Percentiles rank a stretch among this genome's conserved stretches.
Evolutionary conservation across 768 basidiomycete species (phyloP).

Genomic region (Mycena belliarum): DNA sequence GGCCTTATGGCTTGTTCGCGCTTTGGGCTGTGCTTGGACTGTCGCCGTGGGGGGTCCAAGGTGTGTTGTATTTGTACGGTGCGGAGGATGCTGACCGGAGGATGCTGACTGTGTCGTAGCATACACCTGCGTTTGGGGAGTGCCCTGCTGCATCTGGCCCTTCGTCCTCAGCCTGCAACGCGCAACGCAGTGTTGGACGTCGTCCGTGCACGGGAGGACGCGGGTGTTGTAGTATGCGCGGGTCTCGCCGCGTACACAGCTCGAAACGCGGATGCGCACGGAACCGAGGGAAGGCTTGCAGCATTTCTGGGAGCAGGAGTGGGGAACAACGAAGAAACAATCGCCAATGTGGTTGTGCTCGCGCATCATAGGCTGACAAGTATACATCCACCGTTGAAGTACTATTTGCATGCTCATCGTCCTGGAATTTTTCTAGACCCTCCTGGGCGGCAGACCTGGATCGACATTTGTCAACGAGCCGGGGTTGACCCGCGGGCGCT

Average conservation of each 20-base stretch:
- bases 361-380: conserved; percentile 33
- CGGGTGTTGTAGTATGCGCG: conserved; percentile 8
- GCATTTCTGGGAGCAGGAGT: conserved; percentile 20
- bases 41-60: neutral
- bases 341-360: conserved; percentile 15
- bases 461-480: conserved; percentile 76
- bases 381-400: conserved; percentile 33
- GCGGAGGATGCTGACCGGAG: neutral
- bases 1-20: conserved; percentile 19
- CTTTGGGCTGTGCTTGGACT: conserved; percentile 16
- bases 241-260: conserved; percentile 14
- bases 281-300: conserved; percentile 12
- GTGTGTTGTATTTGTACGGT: neutral
- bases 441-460: conserved; percentile 64
- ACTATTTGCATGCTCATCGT: conserved; percentile 33
- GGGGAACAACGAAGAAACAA: conserved; percentile 11
- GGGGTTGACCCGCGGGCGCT: conserved; percentile 66
- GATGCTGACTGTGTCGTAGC: no score
- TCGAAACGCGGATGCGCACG: conserved; percentile 7
- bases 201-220: conserved; percentile 13
- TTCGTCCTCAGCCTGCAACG: conserved; percentile 18
- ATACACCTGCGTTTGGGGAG: conserved; percentile 14
- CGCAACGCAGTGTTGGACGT: conserved; percentile 14
- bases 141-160: conserved; percentile 15
- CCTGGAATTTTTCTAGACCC: conserved; percentile 25